phyloP scores from a whole-genome alignment of 116 monocot species.

The Iris pallida region DNA sequence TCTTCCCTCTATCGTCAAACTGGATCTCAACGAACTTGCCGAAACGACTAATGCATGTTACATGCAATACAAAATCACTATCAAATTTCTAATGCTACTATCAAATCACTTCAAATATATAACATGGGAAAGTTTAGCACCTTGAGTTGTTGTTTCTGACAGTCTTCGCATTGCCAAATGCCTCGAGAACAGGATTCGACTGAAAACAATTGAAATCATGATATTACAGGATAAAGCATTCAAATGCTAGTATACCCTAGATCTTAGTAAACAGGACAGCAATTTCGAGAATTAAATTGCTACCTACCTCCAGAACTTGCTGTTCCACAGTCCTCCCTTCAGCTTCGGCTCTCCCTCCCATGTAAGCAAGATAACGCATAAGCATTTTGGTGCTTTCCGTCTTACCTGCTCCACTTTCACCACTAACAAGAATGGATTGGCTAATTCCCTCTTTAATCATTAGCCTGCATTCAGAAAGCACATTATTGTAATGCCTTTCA shows the following conservation, averaged over 20 bases:
- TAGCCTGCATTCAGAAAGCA: not conserved
- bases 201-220: constrained; percentile 11
- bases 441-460: not conserved
- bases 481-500: not conserved
- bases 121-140: constrained; percentile 17
- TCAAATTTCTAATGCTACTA: not conserved
- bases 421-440: not conserved
- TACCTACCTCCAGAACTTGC: constrained; percentile 3
- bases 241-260: not conserved
- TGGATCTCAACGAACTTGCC: constrained; percentile 92
- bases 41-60: constrained; percentile 49
- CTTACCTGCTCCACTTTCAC: constrained; percentile 1
- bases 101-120: not conserved
- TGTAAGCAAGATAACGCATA: constrained; percentile 1
- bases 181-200: constrained; percentile 89
- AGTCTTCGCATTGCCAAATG: constrained; percentile 86
- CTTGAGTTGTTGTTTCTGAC: constrained; percentile 81
- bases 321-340: constrained; percentile 1
- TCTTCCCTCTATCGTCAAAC: constrained; percentile 72
- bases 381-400: constrained; percentile 9
- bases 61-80: not conserved
- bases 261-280: not conserved
- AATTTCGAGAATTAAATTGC: not conserved
- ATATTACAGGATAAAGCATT: not conserved
- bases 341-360: constrained; percentile 3